These are phyloP conservation scores for Penicillium sp. DNA, from an alignment of 2,329 filamentous ascomycete genomes.

Conservation along the genomic window DNA sequence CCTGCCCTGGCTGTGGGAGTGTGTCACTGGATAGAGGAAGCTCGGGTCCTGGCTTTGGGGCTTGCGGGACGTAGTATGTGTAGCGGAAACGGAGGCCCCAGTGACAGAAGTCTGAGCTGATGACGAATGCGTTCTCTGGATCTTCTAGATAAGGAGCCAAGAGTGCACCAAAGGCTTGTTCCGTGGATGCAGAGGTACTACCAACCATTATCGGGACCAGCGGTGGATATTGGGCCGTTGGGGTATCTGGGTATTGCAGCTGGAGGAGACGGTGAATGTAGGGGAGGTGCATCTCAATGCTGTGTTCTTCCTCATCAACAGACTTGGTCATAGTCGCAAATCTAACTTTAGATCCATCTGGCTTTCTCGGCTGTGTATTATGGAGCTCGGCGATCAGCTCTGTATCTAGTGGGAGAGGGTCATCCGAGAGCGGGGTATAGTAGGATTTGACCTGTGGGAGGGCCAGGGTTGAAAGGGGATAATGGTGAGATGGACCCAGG, in stretches of 20 bases:
- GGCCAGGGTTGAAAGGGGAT: slow-evolving; percentile 74
- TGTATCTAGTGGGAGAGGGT: slow-evolving; percentile 46
- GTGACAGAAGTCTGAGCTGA: slow-evolving; percentile 96
- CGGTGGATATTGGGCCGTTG: slow-evolving; percentile 61
- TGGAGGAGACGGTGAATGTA: slow-evolving; percentile 81
- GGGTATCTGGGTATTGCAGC: slow-evolving; percentile 50
- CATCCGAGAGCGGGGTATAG: slow-evolving; percentile 44
- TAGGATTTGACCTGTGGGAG: slow-evolving; percentile 66
- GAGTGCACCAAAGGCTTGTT: slow-evolving; percentile 67
- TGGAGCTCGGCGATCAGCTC: slow-evolving; percentile 43
- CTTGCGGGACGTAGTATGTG: slow-evolving; percentile 67
- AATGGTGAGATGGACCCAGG: slow-evolving; percentile 87
- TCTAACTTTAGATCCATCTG: slow-evolving; percentile 33
- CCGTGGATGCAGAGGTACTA: slow-evolving; percentile 64
- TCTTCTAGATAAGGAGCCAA: slow-evolving; percentile 77
- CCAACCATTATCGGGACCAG: slow-evolving; percentile 87
- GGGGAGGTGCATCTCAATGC: slow-evolving; percentile 92
- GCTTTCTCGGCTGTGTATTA: slow-evolving; percentile 26
- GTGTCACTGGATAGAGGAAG: slow-evolving; percentile 44
- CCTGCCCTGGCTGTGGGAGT: slow-evolving; percentile 40
- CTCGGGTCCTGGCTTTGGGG: slow-evolving; percentile 38
- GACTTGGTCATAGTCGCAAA: slow-evolving; percentile 59
- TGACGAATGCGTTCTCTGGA: slow-evolving; percentile 72
- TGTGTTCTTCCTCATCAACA: slow-evolving; percentile 82
- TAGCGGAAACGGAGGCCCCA: slow-evolving; percentile 88